Evolutionary conservation across 768 basidiomycete genomes (phyloP).

Genomic region (Suillus decipiens): DNA sequence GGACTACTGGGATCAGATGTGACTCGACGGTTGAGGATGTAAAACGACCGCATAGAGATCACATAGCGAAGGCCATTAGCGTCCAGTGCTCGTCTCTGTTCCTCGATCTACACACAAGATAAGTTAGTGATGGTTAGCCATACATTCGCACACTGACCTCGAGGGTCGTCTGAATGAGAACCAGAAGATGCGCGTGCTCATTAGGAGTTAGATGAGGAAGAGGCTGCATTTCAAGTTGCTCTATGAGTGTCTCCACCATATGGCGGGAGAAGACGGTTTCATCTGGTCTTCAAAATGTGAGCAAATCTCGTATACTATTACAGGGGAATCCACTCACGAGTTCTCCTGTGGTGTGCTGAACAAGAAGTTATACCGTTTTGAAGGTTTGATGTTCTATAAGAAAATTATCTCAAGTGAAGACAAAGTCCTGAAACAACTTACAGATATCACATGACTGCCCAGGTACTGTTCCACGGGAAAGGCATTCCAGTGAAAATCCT

Average conservation of each 20-base stretch:
- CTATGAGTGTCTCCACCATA: slow-evolving; percentile 61
- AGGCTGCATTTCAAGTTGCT: slow-evolving; percentile 60
- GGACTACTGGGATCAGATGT: slow-evolving; percentile 51
- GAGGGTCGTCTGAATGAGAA: slow-evolving; percentile 83
- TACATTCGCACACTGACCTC: slow-evolving; percentile 55
- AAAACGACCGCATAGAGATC: slow-evolving; percentile 89
- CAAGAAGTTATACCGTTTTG: slow-evolving; percentile 50
- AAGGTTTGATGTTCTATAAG: slow-evolving; percentile 18
- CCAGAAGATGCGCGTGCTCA: slow-evolving; percentile 82
- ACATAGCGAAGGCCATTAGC: slow-evolving; percentile 91
- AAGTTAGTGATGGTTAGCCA: slow-evolving; percentile 8
- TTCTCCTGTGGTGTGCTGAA: slow-evolving; percentile 48
- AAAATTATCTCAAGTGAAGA: neutral
- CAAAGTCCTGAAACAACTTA: slow-evolving; percentile 15
- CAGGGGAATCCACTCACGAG: slow-evolving; percentile 41
- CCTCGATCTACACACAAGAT: slow-evolving; percentile 64
- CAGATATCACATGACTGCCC: slow-evolving; percentile 15
- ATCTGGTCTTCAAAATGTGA: slow-evolving; percentile 40
- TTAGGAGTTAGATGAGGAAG: slow-evolving; percentile 73
- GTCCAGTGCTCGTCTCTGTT: slow-evolving; percentile 89
- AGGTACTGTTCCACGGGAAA: slow-evolving; percentile 54
- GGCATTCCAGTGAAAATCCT: slow-evolving; percentile 42
- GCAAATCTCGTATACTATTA: slow-evolving; percentile 7
- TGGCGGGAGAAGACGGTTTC: slow-evolving; percentile 61
- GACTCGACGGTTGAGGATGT: slow-evolving; percentile 72